These are phyloP conservation scores for Pseudocercospora crystallina DNA, from an alignment of 2,329 filamentous ascomycete genomes.

Conservation along the genomic window DNA sequence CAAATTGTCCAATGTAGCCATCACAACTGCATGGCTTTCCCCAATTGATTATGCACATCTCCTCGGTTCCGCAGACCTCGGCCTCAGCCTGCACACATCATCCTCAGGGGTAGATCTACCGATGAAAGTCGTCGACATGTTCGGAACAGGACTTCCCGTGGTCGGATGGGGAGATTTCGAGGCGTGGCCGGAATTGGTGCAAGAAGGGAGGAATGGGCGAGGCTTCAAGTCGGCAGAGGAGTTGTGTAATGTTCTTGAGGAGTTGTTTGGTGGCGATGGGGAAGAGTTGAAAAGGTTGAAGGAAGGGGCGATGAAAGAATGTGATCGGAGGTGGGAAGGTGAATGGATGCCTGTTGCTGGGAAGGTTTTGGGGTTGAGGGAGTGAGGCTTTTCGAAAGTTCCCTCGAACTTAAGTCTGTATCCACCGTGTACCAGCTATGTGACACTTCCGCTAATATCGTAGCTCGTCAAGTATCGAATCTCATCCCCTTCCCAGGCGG, in stretches of 20 bases:
- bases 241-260: conserved; percentile 61
- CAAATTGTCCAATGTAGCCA: conserved; percentile 66
- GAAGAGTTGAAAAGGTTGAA: conserved; percentile 64
- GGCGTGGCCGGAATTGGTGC: conserved; percentile 88
- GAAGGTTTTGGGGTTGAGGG: conserved; percentile 55
- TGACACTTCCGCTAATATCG: no score
- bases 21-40: conserved; percentile 81
- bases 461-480: not conserved
- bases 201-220: conserved; percentile 78
- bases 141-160: conserved; percentile 88
- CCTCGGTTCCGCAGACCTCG: conserved; percentile 81
- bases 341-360: conserved; percentile 88
- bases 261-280: conserved; percentile 60
- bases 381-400: no score
- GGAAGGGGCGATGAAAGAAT: conserved; percentile 76
- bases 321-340: conserved; percentile 78
- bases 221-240: conserved; percentile 75
- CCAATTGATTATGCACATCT: conserved; percentile 81
- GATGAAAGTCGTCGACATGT: conserved; percentile 99
- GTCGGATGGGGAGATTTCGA: conserved; percentile 82
- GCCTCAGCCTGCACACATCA: conserved; percentile 87
- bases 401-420: no score
- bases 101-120: conserved; percentile 93
- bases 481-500: conserved; percentile 1
- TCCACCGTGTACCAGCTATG: no score